These are phyloP conservation scores for Cochlearia excelsa DNA, from an alignment of 345 rosid species.

Conservation along the genomic window DNA sequence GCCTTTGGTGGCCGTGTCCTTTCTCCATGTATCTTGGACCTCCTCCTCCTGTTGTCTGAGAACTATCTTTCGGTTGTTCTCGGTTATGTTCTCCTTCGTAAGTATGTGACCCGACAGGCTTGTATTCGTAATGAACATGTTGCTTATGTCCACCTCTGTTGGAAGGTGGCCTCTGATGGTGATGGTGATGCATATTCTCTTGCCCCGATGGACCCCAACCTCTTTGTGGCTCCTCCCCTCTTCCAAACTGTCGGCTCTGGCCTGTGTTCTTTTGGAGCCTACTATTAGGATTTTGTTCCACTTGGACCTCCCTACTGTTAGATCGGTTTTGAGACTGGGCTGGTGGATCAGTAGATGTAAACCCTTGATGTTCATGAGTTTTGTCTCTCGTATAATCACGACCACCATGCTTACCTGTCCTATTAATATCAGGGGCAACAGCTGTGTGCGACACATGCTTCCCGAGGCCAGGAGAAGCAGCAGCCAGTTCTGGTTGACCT, in stretches of 20 bases:
- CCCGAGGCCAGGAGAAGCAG: conserved; percentile 47
- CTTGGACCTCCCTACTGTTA: conserved; percentile 40
- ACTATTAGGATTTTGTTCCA: conserved; percentile 42
- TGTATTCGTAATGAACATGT: conserved; percentile 70
- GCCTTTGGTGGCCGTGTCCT: conserved; percentile 56
- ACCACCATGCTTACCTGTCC: conserved; percentile 43
- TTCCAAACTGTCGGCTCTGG: conserved; percentile 49
- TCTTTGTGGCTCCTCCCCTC: conserved; percentile 60
- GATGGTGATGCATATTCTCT: conserved; percentile 54
- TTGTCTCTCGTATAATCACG: conserved; percentile 42
- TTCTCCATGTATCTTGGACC: conserved; percentile 65
- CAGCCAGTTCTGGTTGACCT: conserved; percentile 40
- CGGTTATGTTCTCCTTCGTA: conserved; percentile 35
- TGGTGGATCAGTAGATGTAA: conserved; percentile 39
- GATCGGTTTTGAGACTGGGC: conserved; percentile 41
- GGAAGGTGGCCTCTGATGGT: conserved; percentile 45
- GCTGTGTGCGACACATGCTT: conserved; percentile 54
- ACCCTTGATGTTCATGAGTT: conserved; percentile 46
- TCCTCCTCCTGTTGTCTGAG: conserved; percentile 46
- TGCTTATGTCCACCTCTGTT: conserved; percentile 64
- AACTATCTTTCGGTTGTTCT: conserved; percentile 54
- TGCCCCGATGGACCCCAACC: conserved; percentile 68
- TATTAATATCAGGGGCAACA: conserved; percentile 35
- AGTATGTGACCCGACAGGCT: conserved; percentile 62
- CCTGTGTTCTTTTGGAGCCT: conserved; percentile 55